These are phyloP conservation scores for Cornus controversa DNA, from an alignment of 148 eudicot genomes.

Conservation along the genomic window DNA sequence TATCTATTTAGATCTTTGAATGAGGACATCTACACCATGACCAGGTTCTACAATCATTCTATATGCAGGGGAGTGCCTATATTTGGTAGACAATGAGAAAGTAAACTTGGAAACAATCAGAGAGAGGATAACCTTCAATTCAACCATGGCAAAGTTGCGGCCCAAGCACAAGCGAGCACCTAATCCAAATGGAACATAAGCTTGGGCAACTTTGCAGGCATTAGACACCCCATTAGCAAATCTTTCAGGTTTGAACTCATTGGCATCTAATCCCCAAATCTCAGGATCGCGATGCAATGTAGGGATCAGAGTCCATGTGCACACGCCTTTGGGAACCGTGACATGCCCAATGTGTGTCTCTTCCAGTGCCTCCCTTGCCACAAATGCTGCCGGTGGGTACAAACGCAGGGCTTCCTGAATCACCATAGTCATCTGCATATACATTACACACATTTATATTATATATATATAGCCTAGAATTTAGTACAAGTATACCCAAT, in stretches of 20 bases:
- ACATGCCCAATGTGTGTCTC: slow-evolving; percentile 56
- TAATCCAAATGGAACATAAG: slow-evolving; percentile 72
- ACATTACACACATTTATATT: too few species aligned
- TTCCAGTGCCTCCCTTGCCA: slow-evolving; percentile 80
- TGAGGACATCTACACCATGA: slow-evolving; percentile 56
- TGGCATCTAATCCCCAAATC: slow-evolving; percentile 68
- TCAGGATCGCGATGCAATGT: slow-evolving; percentile 72
- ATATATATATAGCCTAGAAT: neutral
- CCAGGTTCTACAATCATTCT: slow-evolving; percentile 84
- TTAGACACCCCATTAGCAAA: slow-evolving; percentile 61
- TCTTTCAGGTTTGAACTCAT: slow-evolving; percentile 70
- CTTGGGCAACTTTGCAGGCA: slow-evolving; percentile 75
- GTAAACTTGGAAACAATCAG: slow-evolving; percentile 51
- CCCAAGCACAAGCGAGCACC: slow-evolving; percentile 78
- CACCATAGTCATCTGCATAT: slow-evolving; percentile 69
- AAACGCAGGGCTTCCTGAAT: slow-evolving; percentile 76
- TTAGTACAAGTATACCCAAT: too few species aligned
- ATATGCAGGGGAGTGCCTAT: slow-evolving; percentile 66
- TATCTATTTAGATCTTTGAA: slow-evolving; percentile 28
- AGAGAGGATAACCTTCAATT: slow-evolving; percentile 60
- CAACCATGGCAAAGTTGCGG: slow-evolving; percentile 69
- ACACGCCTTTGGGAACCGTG: slow-evolving; percentile 73
- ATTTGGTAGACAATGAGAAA: slow-evolving; percentile 64
- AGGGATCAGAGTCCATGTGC: slow-evolving; percentile 80
- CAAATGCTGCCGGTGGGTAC: slow-evolving; percentile 85